These are phyloP conservation scores for Metschnikowia reukaufii DNA, from an alignment of 805 yeast species.

Conservation along the genomic window DNA sequence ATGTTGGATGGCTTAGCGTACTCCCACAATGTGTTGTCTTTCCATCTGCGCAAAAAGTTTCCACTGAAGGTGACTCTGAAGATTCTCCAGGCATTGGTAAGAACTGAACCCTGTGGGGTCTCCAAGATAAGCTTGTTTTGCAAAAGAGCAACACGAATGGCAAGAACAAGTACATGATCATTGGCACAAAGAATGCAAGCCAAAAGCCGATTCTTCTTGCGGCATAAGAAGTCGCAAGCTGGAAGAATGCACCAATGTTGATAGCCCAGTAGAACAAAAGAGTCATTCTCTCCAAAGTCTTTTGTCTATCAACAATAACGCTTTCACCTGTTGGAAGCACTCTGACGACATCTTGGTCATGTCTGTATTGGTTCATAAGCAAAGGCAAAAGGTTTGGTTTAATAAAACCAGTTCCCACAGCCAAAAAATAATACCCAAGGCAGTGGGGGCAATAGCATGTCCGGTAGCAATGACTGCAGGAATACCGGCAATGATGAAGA, in stretches of 20 bases:
- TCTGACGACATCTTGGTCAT: slow-evolving; percentile 57
- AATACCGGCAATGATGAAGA: slow-evolving; percentile 50
- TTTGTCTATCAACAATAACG: slow-evolving; percentile 55
- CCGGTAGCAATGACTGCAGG: slow-evolving; percentile 40
- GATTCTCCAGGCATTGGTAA: slow-evolving; percentile 45
- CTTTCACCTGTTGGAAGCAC: slow-evolving; percentile 60
- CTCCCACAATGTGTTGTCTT: slow-evolving; percentile 45
- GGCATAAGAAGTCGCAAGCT: slow-evolving; percentile 50
- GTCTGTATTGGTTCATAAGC: slow-evolving; percentile 51
- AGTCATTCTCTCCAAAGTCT: slow-evolving; percentile 41
- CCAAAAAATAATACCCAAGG: slow-evolving; percentile 14
- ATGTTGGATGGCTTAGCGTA: slow-evolving; percentile 47
- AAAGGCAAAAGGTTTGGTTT: slow-evolving; percentile 54
- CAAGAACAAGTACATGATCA: slow-evolving; percentile 23
- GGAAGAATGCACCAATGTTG: slow-evolving; percentile 55
- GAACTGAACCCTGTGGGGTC: slow-evolving; percentile 47
- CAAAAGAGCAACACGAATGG: slow-evolving; percentile 31
- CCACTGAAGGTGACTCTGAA: slow-evolving; percentile 42
- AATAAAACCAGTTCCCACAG: slow-evolving; percentile 50
- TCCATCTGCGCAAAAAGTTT: slow-evolving; percentile 43
- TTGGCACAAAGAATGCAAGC: slow-evolving; percentile 53
- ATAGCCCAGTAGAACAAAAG: slow-evolving; percentile 52
- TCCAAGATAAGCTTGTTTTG: slow-evolving; percentile 29
- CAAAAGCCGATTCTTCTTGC: slow-evolving; percentile 55
- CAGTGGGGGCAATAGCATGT: slow-evolving; percentile 17